Evolutionary conservation across 345 rosid species (phyloP).

Genomic region (Eucalyptus fibrosa): DNA sequence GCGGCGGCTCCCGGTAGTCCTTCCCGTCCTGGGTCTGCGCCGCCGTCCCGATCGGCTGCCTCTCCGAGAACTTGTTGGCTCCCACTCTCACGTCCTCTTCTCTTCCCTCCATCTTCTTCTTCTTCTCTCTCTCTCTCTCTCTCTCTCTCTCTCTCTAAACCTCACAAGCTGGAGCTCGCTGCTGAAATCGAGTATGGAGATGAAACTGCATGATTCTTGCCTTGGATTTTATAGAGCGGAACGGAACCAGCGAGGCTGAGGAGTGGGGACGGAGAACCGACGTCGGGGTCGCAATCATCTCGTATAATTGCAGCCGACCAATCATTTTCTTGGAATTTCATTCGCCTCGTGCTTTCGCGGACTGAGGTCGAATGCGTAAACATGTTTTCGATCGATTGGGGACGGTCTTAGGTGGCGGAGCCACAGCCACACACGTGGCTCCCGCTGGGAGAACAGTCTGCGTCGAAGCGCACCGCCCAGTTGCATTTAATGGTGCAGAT

Average conservation of each 20-base stretch:
- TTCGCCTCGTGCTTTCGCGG: background rate
- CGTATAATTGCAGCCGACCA: background rate
- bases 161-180: background rate
- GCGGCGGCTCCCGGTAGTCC: constrained; percentile 15
- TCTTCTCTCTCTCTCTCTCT: background rate
- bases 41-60: constrained; percentile 16
- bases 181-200: background rate
- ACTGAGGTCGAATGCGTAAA: background rate
- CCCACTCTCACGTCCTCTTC: constrained; percentile 17
- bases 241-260: background rate
- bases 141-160: background rate
- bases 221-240: background rate
- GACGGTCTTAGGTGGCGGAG: background rate
- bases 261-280: background rate
- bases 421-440: background rate
- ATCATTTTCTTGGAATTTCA: background rate
- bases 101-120: constrained; percentile 5
- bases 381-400: background rate
- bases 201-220: background rate
- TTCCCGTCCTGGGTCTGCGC: constrained; percentile 9
- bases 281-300: background rate
- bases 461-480: background rate
- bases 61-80: constrained; percentile 16
- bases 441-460: background rate
- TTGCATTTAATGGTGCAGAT: background rate